Evolutionary conservation across 352 stramenopile species (phyloP).

Genomic region (Phytophthora podocarpi): DNA sequence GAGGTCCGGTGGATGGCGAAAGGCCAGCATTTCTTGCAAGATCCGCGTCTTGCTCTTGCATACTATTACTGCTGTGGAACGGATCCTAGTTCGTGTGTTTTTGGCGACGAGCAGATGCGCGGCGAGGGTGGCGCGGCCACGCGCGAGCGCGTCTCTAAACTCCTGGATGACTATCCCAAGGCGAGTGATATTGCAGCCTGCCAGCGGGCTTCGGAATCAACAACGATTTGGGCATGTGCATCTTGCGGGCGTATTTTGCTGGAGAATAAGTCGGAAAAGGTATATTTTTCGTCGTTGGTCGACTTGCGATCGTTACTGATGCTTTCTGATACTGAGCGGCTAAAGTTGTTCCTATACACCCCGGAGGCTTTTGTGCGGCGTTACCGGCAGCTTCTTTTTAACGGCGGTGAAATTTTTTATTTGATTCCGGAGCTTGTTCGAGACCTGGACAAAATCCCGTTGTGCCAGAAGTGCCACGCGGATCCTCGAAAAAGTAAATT

Average conservation of each 20-base stretch:
- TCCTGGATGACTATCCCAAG: conserved; percentile 1
- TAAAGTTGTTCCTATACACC: background rate
- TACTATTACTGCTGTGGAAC: conserved; percentile 26
- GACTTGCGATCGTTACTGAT: background rate
- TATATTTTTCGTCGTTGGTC: background rate
- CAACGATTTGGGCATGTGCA: conserved; percentile 5
- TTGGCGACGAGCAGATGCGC: conserved; percentile 13
- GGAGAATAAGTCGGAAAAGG: background rate
- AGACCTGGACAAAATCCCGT: conserved; percentile 5
- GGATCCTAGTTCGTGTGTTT: conserved; percentile 9
- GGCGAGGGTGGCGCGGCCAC: background rate
- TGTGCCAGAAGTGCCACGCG: conserved; percentile 19
- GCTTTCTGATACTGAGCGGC: background rate
- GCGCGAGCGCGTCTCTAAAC: background rate
- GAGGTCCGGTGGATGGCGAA: conserved; percentile 9
- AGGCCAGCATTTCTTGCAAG: conserved; percentile 11
- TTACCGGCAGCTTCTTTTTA: conserved; percentile 24
- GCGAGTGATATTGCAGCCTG: conserved; percentile 1
- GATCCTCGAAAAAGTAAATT: too few relatives aligned
- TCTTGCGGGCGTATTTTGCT: conserved; percentile 10
- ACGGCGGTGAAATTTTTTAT: conserved; percentile 13
- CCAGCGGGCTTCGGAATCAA: background rate
- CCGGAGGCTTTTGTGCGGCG: background rate
- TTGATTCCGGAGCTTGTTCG: conserved; percentile 29
- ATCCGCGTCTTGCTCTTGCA: conserved; percentile 13